Conservation (phyloP, 2,329 filamentous ascomycete genomes). For the Cladophialophora immunda region DNA sequence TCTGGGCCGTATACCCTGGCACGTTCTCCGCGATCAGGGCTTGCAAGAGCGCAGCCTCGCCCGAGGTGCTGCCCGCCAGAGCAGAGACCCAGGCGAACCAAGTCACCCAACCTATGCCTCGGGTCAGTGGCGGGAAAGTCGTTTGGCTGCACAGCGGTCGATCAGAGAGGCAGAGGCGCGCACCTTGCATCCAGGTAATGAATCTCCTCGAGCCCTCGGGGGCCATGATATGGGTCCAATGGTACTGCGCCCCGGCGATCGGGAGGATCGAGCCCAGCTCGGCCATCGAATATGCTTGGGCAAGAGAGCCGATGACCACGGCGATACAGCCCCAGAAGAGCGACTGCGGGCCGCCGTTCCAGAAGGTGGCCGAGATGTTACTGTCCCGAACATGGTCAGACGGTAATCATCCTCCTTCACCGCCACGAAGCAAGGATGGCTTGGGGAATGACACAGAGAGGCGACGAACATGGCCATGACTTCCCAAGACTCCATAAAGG, state of each 20-base stretch:
- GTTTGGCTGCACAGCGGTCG: conserved; percentile 20
- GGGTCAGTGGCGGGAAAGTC: neutral
- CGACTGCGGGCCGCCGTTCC: conserved; percentile 47
- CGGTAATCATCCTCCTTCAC: neutral
- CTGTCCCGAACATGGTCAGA: neutral
- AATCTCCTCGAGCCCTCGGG: conserved; percentile 44
- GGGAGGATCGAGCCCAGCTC: conserved; percentile 54
- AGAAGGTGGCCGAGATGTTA: conserved; percentile 41
- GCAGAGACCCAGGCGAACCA: conserved; percentile 52
- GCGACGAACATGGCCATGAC: conserved; percentile 33
- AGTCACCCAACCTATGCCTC: conserved; percentile 49
- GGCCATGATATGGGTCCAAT: conserved; percentile 51
- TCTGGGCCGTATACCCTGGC: conserved; percentile 45
- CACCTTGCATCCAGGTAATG: conserved; percentile 47
- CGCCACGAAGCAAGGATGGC: no score
- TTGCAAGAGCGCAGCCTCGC: conserved; percentile 48
- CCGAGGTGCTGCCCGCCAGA: conserved; percentile 47
- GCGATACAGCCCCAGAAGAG: conserved; percentile 46
- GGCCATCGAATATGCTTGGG: conserved; percentile 48
- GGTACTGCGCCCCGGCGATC: conserved; percentile 54
- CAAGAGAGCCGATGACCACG: conserved; percentile 44
- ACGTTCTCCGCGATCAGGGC: conserved; percentile 46
- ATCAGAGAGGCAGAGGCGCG: conserved; percentile 25
- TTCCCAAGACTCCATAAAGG: conserved; percentile 39
- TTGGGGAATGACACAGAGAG: neutral